Conservation (phyloP, 441 rosid genomes). For the Erodium trifolium region DNA sequence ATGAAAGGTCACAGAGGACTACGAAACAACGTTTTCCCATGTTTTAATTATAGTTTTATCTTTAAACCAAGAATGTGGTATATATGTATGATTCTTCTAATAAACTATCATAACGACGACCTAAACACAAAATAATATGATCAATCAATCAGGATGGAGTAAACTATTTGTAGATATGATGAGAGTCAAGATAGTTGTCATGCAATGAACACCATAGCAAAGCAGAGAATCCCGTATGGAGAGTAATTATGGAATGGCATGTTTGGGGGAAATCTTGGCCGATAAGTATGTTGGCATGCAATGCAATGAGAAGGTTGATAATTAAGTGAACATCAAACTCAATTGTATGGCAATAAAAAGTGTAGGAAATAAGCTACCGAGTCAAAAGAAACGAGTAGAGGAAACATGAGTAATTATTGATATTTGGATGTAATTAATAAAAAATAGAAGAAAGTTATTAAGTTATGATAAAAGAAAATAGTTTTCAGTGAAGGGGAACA, state of each 20-base stretch:
- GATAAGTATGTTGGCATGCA: slow-evolving; percentile 1
- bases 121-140: too few species aligned
- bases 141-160: too few species aligned
- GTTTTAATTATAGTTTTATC: too few species aligned
- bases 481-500: neutral
- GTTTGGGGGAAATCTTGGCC: neutral
- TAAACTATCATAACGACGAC: too few species aligned
- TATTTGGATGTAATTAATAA: neutral
- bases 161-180: too few species aligned
- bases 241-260: neutral
- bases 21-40: too few species aligned
- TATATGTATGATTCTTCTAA: too few species aligned
- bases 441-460: neutral
- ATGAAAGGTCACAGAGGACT: too few species aligned
- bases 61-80: too few species aligned
- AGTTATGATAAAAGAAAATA: neutral
- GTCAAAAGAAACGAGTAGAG: neutral
- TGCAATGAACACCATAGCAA: too few species aligned
- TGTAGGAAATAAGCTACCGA: neutral
- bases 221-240: too few species aligned
- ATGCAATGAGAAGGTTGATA: neutral
- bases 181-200: too few species aligned
- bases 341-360: neutral
- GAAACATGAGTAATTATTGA: neutral
- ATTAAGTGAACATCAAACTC: neutral